Evolutionary conservation across 805 yeast genomes (phyloP).

Genomic region (Wickerhamiella siamensis): DNA sequence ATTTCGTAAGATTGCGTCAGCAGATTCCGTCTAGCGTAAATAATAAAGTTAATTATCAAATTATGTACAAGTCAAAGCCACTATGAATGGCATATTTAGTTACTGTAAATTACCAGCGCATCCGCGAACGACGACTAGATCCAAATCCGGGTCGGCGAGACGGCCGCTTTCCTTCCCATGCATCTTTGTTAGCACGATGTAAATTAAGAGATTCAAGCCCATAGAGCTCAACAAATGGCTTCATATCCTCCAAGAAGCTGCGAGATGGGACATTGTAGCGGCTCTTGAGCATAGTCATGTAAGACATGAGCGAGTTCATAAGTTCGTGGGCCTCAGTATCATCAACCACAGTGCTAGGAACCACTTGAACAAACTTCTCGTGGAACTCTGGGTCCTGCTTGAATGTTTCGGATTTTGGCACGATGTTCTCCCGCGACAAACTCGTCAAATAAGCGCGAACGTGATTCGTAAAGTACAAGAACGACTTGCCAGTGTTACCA

Average conservation of each 20-base stretch:
- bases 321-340: conserved; percentile 17
- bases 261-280: conserved; percentile 12
- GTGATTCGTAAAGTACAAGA: conserved; percentile 38
- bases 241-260: conserved; percentile 17
- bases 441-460: conserved; percentile 42
- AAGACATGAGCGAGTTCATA: conserved; percentile 18
- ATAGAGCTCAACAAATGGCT: conserved; percentile 17
- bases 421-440: conserved; percentile 33
- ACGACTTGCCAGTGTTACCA: conserved; percentile 62
- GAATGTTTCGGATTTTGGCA: conserved; percentile 24
- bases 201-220: conserved; percentile 16
- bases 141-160: conserved; percentile 9
- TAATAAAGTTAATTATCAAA: too few species aligned
- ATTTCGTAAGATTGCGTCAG: too few species aligned
- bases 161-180: conserved; percentile 10
- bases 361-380: conserved; percentile 8
- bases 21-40: too few species aligned
- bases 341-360: conserved; percentile 8
- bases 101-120: conserved; percentile 23
- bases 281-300: conserved; percentile 16
- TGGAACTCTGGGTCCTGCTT: conserved; percentile 13
- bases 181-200: conserved; percentile 8
- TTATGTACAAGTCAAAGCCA: too few species aligned
- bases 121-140: conserved; percentile 17
- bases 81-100: too few species aligned